Percentiles rank a stretch among this genome's conserved stretches.
These are phyloP conservation scores for Crithidia fasciculata DNA, from an alignment of 208 protist genomes.

Conservation along the genomic window DNA sequence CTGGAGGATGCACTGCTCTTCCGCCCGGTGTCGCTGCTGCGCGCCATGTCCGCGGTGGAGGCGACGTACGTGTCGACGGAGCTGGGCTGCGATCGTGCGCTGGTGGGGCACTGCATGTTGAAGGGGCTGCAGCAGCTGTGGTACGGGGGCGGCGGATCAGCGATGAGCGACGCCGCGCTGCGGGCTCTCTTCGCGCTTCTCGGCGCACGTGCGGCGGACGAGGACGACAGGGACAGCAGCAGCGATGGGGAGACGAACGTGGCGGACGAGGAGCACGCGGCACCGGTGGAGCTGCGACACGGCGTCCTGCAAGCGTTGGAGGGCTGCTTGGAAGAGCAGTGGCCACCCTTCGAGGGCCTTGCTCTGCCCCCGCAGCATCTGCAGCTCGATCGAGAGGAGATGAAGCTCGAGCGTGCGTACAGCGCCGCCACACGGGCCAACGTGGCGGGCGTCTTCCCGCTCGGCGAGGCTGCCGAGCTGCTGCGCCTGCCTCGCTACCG, in stretches of 20 bases:
- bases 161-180: constrained; percentile 1
- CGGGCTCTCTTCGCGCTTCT: constrained; percentile 19
- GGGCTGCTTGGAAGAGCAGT: constrained; percentile 50
- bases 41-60: constrained; percentile 47
- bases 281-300: constrained; percentile 1
- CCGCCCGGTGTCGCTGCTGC: constrained; percentile 49
- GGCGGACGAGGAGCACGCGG: neutral
- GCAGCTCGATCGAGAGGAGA: constrained; percentile 41
- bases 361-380: constrained; percentile 39
- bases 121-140: constrained; percentile 36
- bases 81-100: constrained; percentile 59
- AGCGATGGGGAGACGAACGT: constrained; percentile 1
- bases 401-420: constrained; percentile 43
- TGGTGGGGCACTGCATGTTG: constrained; percentile 66
- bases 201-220: neutral
- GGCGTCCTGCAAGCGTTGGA: constrained; percentile 14
- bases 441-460: constrained; percentile 32
- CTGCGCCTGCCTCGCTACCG: constrained; percentile 44
- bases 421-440: constrained; percentile 23
- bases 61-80: constrained; percentile 75
- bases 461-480: constrained; percentile 37
- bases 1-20: constrained; percentile 53
- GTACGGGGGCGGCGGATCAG: neutral
- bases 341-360: constrained; percentile 59
- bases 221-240: constrained; percentile 7